Evolutionary conservation across 2,329 filamentous ascomycete genomes (phyloP), one percentile per base, ranked within the genome.

Genomic region (Domatiomyces globalis): DNA sequence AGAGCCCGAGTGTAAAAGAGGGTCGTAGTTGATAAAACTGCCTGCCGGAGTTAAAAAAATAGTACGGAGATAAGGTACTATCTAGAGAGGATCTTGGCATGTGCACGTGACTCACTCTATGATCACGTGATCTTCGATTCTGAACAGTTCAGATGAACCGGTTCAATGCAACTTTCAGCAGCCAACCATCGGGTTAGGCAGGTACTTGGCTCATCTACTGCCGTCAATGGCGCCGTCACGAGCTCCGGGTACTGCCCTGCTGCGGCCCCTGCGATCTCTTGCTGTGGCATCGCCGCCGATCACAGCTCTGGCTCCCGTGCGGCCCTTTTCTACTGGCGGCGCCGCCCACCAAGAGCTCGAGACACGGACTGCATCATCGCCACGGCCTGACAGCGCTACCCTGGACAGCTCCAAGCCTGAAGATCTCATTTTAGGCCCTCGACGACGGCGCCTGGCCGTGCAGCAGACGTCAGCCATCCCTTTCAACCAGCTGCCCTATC

Each of bases 401-500:
- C 79, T 74, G 46, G 73, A 71, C 46, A 75, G 74, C 65, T 72
- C 88, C 63, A 79, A 78, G 64, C 71, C 77, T 58, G 83, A 85
- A 50, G 75, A 80, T 45, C 75, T 79, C 55, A 87, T 87, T 49
- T 73, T 95, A 61, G 89, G 89, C 48, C 94, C 88, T 45, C 81
- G 89, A 61, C 80, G 89, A 73, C 83, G 89, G 56, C 83, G 90
- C 65, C 79, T 81, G 25, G 85, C 85, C 25, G 67, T 89, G 54
- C 80, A 71, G 76, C 62, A 78, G 72, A 61, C 77, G 72, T 57
- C 76, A 56, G 77, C 83, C 62, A 72, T 95, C 48, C 87, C 89
- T 22, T 95, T 98, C 65, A 87, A 95, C 72, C 85, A 90, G 65
- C 73, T 98, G 59, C 92, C 92, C 17, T 98, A 94, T 71, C 90